Evolutionary conservation across 139 green algal genomes (phyloP).

Genomic region (Raphidocelis subcapitata): DNA sequence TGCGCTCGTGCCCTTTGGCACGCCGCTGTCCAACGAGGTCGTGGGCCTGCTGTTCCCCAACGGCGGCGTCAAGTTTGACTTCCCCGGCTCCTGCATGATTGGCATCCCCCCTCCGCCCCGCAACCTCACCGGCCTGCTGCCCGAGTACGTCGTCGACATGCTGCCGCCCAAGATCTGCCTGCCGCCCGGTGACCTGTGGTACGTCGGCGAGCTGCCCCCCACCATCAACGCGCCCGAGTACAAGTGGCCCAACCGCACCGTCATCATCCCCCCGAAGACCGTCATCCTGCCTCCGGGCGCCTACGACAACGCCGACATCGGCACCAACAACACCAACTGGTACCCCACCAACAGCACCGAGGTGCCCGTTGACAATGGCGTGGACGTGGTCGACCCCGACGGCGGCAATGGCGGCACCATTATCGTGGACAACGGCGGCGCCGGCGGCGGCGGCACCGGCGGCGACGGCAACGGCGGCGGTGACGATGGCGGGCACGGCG

Average conservation of each 20-base stretch:
- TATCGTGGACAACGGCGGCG: not conserved
- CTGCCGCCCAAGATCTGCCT: constrained; percentile 13
- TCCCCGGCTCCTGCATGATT: not conserved
- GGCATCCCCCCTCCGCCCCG: not conserved
- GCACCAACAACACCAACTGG: not conserved
- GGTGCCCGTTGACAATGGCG: not conserved
- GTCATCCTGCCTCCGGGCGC: not conserved
- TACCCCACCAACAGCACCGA: not conserved
- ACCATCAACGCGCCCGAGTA: not conserved
- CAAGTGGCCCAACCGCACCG: not conserved
- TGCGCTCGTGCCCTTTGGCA: constrained; percentile 2
- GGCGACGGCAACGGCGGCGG: too few relatives aligned
- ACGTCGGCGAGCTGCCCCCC: not conserved
- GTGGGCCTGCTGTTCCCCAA: not conserved
- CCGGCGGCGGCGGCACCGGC: too few relatives aligned
- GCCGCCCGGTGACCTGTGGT: constrained; percentile 1
- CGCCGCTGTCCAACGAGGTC: not conserved
- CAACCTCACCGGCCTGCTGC: not conserved
- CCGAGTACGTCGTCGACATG: not conserved
- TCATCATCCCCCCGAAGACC: not conserved
- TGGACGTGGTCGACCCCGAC: not conserved
- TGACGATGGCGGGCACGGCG: not conserved
- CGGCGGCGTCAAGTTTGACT: not conserved
- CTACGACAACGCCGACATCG: not conserved
- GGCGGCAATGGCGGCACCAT: not conserved